Evolutionary conservation across 2,329 filamentous ascomycete species (phyloP).

Genomic region (Aspergillus jensenii): DNA sequence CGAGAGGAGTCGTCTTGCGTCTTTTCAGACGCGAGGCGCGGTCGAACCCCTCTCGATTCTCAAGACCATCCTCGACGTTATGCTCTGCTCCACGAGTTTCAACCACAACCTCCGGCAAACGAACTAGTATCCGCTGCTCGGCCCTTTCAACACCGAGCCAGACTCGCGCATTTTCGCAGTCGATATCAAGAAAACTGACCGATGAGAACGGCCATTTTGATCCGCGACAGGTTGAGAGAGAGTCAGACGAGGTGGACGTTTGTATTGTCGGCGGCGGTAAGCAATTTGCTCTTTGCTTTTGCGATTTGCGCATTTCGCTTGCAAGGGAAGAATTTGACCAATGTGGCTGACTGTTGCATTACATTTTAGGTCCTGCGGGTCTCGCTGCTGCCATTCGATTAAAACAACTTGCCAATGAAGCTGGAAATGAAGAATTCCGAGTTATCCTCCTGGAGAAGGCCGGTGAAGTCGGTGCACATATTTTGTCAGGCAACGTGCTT

Average conservation of each 20-base stretch:
- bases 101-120: constrained; percentile 19
- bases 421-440: constrained; percentile 92
- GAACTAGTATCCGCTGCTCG: constrained; percentile 18
- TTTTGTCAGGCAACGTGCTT: constrained; percentile 92
- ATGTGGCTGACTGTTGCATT: constrained; percentile 5
- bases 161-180: constrained; percentile 47
- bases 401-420: constrained; percentile 92
- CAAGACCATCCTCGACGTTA: constrained; percentile 26
- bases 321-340: background rate
- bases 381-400: constrained; percentile 89
- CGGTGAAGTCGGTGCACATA: constrained; percentile 90
- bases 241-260: constrained; percentile 91
- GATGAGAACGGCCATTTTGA: constrained; percentile 62
- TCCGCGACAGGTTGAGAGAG: constrained; percentile 70
- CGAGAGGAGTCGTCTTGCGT: constrained; percentile 41
- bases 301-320: background rate
- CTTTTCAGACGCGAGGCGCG: constrained; percentile 43
- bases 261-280: constrained; percentile 89
- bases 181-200: constrained; percentile 40
- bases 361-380: constrained; percentile 71
- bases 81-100: constrained; percentile 22
- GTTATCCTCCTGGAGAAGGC: constrained; percentile 94
- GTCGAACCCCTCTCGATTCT: constrained; percentile 28
- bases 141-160: constrained; percentile 28
- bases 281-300: constrained; percentile 11